Evolutionary conservation across 2,329 filamentous ascomycete genomes (phyloP).

Genomic region (Curvularia eragrostidis): DNA sequence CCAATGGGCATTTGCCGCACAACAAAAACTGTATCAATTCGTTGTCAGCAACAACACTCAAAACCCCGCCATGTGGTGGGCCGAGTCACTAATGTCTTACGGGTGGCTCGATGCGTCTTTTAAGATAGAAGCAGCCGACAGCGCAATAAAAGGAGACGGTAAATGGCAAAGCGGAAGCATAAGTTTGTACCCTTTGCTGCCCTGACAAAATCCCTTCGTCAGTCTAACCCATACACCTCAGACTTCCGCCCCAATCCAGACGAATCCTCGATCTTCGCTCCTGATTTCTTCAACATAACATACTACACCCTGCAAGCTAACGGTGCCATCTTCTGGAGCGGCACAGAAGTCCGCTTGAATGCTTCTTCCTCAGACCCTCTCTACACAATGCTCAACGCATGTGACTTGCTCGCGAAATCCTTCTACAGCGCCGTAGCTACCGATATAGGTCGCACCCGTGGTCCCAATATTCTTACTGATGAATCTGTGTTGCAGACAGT

Average conservation of each 20-base stretch:
- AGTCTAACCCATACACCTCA: not conserved
- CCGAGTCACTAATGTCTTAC: slow-evolving; percentile 8
- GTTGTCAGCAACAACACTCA: slow-evolving; percentile 6
- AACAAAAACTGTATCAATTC: slow-evolving; percentile 7
- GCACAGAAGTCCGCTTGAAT: not conserved
- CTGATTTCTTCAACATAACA: not conserved
- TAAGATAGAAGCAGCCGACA: slow-evolving; percentile 1
- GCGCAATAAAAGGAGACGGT: not conserved
- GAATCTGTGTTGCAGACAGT: no score
- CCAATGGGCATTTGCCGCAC: slow-evolving; percentile 1
- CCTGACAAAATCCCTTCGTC: not conserved
- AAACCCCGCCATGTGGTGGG: slow-evolving; percentile 11
- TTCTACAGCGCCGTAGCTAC: slow-evolving; percentile 1
- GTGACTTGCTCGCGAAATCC: not conserved
- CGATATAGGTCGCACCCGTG: not conserved
- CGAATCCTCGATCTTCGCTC: not conserved
- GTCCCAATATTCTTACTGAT: no score
- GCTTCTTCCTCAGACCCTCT: not conserved
- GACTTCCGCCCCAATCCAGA: not conserved
- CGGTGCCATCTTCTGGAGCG: not conserved
- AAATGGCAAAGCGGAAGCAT: slow-evolving; percentile 7
- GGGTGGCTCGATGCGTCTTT: not conserved
- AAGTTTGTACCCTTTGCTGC: not conserved
- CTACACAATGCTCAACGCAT: not conserved
- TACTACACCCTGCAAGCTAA: not conserved